These are phyloP conservation scores for Flaveria brownii DNA, from an alignment of 129 eudicot species.

Conservation along the genomic window DNA sequence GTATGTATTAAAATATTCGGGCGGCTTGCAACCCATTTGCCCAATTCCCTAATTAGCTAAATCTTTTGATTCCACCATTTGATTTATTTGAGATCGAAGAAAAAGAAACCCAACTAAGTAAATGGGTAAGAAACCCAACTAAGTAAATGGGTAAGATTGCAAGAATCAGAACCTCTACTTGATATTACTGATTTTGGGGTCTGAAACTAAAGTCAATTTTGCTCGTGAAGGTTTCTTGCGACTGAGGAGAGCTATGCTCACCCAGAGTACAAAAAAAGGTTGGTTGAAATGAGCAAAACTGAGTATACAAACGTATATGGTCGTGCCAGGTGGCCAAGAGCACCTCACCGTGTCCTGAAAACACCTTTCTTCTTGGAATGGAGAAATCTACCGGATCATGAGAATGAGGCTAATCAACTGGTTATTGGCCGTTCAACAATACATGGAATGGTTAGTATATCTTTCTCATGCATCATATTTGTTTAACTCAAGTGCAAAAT, in stretches of 20 bases:
- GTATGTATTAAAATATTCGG: neutral
- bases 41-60: neutral
- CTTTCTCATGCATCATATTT: neutral
- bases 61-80: neutral
- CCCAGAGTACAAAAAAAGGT: slow-evolving; percentile 71
- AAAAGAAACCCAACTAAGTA: neutral
- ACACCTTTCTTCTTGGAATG: slow-evolving; percentile 76
- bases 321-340: slow-evolving; percentile 96
- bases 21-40: no score
- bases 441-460: slow-evolving; percentile 59
- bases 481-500: neutral
- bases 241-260: slow-evolving; percentile 96
- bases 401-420: slow-evolving; percentile 68
- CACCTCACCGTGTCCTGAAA: slow-evolving; percentile 78
- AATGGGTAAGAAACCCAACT: neutral
- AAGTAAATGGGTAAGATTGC: neutral
- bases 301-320: slow-evolving; percentile 89
- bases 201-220: slow-evolving; percentile 8
- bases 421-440: slow-evolving; percentile 72
- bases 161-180: neutral
- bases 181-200: neutral
- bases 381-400: slow-evolving; percentile 64
- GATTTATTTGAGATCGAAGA: neutral
- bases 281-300: slow-evolving; percentile 64
- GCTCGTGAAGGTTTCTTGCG: slow-evolving; percentile 65